These are phyloP conservation scores for Seiridium unicorne DNA, from an alignment of 2,329 filamentous ascomycete genomes.

Conservation along the genomic window DNA sequence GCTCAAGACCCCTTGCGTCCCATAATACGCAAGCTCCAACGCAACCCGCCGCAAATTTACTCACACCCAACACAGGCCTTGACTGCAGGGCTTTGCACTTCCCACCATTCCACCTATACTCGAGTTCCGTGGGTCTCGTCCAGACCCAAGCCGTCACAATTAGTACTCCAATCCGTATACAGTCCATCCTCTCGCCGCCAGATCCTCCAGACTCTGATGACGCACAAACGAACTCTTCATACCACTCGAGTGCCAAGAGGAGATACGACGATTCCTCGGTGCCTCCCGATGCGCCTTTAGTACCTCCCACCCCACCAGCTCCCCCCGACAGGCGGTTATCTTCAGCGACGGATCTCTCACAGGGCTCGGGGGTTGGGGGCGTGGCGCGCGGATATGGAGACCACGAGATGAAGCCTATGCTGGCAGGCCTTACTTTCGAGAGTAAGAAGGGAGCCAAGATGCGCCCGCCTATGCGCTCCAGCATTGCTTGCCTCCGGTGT, in stretches of 20 bases:
- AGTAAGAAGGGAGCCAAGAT: constrained; percentile 43
- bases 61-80: neutral
- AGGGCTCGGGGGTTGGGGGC: constrained; percentile 18
- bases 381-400: constrained; percentile 21
- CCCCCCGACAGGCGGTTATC: constrained; percentile 23
- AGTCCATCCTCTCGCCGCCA: constrained; percentile 49
- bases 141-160: constrained; percentile 46
- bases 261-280: constrained; percentile 34
- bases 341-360: constrained; percentile 20
- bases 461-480: constrained; percentile 65
- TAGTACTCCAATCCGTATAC: constrained; percentile 48
- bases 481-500: constrained; percentile 75
- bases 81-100: neutral
- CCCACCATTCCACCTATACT: constrained; percentile 13
- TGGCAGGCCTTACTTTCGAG: constrained; percentile 27
- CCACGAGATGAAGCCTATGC: constrained; percentile 31
- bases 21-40: too few species aligned
- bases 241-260: constrained; percentile 33
- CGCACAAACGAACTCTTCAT: constrained; percentile 26
- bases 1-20: too few species aligned
- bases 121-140: constrained; percentile 29
- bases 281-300: constrained; percentile 24
- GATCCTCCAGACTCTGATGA: constrained; percentile 40
- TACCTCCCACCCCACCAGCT: constrained; percentile 23
- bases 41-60: too few species aligned